A percentile compares a stretch with the other conserved stretches of the same genome.
phyloP scores from a whole-genome alignment of 352 stramenopile species.

The Ophiocytium majus region DNA sequence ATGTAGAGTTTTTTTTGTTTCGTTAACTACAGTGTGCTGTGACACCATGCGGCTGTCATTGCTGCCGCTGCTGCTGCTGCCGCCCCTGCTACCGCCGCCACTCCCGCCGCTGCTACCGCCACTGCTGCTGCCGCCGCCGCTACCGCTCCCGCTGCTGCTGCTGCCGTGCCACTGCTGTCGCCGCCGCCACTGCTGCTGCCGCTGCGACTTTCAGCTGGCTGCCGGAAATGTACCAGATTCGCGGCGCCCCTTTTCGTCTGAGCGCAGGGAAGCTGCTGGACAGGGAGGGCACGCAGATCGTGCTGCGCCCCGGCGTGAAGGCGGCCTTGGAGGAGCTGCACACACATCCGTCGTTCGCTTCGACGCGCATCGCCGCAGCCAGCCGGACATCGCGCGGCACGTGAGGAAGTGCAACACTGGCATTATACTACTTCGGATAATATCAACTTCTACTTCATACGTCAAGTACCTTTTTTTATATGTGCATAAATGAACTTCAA shows the following conservation, averaged over 20 bases:
- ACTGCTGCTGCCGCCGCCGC: too few species aligned
- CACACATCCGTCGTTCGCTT: neutral
- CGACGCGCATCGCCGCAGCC: neutral
- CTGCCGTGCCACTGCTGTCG: neutral
- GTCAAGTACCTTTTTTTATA: too few species aligned
- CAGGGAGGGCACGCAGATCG: neutral
- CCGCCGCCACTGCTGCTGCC: neutral
- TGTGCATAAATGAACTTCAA: too few species aligned
- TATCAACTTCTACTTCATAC: too few species aligned
- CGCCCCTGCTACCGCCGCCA: neutral
- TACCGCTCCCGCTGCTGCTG: neutral
- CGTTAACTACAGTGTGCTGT: too few species aligned
- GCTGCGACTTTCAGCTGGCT: neutral
- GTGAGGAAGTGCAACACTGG: neutral
- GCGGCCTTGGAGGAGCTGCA: neutral
- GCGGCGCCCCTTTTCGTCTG: neutral
- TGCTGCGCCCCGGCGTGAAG: neutral
- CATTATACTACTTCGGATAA: too few species aligned
- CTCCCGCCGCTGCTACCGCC: neutral
- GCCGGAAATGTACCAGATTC: conserved; percentile 4
- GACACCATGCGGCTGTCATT: too few species aligned
- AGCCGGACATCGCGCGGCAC: neutral
- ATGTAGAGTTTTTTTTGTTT: too few species aligned
- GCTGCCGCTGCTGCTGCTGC: too few species aligned
- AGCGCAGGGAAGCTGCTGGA: neutral